phyloP scores from a whole-genome alignment of 257 asterid genomes.

The Euphrasia confusa region DNA sequence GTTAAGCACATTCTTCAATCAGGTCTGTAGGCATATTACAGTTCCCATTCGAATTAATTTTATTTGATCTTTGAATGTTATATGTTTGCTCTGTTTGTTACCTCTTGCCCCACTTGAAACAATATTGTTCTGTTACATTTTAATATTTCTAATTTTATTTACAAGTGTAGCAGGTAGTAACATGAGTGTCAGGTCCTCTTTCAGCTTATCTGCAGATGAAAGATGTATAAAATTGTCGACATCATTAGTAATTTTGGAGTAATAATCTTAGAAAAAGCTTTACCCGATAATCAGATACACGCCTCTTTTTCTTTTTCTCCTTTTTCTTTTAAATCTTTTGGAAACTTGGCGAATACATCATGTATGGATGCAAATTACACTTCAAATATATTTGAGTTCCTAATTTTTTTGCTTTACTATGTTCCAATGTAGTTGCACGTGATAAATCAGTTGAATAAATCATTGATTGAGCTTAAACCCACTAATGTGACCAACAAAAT shows the following conservation, averaged over 20 bases:
- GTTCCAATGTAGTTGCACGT: constrained; percentile 12
- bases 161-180: constrained; percentile 1
- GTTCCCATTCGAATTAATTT: neutral
- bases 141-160: neutral
- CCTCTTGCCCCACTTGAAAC: constrained; percentile 7
- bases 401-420: neutral
- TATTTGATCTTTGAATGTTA: neutral
- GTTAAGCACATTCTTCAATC: constrained; percentile 5
- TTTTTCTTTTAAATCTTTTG: neutral
- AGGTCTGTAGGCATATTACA: constrained; percentile 8
- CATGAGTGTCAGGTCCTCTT: neutral
- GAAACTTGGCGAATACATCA: constrained; percentile 5
- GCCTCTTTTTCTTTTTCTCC: too few relatives aligned
- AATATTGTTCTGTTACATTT: constrained; percentile 7
- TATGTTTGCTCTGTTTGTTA: neutral
- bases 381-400: constrained; percentile 5
- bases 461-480: neutral
- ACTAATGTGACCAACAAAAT: neutral
- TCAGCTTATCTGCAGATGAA: neutral
- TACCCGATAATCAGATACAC: neutral
- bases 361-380: constrained; percentile 17
- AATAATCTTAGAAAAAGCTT: constrained; percentile 3
- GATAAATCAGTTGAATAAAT: constrained; percentile 4
- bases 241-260: neutral
- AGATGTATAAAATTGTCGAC: too few relatives aligned